A percentile compares a stretch with the other conserved stretches of the same genome.
phyloP scores from a whole-genome alignment of 345 rosid genomes.

The Anastatica hierochuntica region DNA sequence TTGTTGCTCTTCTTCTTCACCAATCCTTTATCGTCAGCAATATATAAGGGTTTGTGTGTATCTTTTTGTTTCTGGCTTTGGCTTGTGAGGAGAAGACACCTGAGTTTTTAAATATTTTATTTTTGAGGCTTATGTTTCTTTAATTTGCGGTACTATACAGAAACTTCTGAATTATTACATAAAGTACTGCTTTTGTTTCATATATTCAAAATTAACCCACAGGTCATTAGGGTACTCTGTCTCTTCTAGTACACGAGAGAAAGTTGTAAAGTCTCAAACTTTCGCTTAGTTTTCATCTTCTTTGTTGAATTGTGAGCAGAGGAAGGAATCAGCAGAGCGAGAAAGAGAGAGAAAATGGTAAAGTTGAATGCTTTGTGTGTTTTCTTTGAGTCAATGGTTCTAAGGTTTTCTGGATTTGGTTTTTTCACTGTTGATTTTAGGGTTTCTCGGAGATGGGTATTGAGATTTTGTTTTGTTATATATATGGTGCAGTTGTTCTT shows the following conservation, averaged over 20 bases:
- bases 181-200: neutral
- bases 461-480: neutral
- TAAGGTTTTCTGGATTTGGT: neutral
- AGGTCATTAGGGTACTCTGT: conserved; percentile 16
- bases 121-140: neutral
- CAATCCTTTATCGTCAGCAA: too few relatives aligned
- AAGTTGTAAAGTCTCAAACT: conserved; percentile 7
- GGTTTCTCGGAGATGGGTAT: conserved; percentile 2
- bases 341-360: conserved; percentile 11
- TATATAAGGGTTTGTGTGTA: too few relatives aligned
- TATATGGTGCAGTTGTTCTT: conserved; percentile 74
- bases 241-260: neutral
- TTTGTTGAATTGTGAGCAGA: conserved; percentile 12
- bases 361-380: neutral
- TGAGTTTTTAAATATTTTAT: neutral
- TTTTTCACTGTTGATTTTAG: neutral
- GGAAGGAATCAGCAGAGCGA: conserved; percentile 4
- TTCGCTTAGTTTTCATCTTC: neutral
- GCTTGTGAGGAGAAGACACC: neutral
- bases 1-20: too few relatives aligned
- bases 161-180: neutral
- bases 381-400: neutral
- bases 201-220: neutral
- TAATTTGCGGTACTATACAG: neutral
- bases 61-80: too few relatives aligned